Evolutionary conservation across 345 rosid species (phyloP), one percentile per base, ranked within the genome.

Genomic region (Populus deltoides): DNA sequence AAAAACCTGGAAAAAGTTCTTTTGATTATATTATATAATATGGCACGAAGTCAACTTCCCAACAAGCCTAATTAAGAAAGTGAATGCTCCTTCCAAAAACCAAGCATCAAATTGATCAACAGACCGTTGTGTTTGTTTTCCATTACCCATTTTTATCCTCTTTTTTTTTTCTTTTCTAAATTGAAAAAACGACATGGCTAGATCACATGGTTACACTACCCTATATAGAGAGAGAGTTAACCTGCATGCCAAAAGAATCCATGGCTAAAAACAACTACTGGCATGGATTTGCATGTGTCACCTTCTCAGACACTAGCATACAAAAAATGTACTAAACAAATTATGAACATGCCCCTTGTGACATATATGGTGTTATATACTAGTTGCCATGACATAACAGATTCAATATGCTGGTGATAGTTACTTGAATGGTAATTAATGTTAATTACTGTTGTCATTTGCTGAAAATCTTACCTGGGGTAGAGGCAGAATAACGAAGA

Each of bases 401-500:
- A 45, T 47, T 47, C 18, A 47, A 47, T 47, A 47, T 47, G 51
- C 5, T 4, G 51, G 11, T 3, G 51, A 47, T 47, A 1, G 6
- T 47, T 47, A 47, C 51, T 47, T 47, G 51, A 15, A 47, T 12
- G 51, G 11, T 47, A 47, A 47, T 13, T 47, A 4, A 33, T 33
- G 6, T 13, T 47, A 47, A 3, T 47, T 13, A 47, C 16, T 47
- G 51, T 15, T 13, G 51, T 47, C 51, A 47, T 12, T 33, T 47
- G 17, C 51, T 47, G 41, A 20, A 67, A 31, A 31, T 33, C 36
- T 81, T 43, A 95, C 98, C 98, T 96, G 98, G 59, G 97, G 97
- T 24, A 93, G 74, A 12, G 99, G 99, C 49, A 92, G 93, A 81
- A 93, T 83, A 66, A 93, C 94, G 31, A 96, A 91, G 75, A 93